phyloP scores from a whole-genome alignment of 352 stramenopile species.

The Aphanomyces euteiches region DNA sequence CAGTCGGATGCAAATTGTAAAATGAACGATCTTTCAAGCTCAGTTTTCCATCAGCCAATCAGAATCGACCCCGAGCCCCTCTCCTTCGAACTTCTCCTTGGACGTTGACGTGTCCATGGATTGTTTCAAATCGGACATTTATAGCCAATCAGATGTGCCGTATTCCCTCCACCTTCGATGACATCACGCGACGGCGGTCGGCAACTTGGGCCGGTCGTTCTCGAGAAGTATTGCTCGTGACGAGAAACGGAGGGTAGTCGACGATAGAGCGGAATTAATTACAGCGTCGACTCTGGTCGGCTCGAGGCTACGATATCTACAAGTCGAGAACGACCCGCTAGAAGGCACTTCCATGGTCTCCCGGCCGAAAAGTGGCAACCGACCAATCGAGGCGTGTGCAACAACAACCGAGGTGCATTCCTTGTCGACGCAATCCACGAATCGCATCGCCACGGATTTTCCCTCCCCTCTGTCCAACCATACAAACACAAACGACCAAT shows the following conservation, averaged over 20 bases:
- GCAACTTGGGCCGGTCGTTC: neutral
- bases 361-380: neutral
- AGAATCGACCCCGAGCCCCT: neutral
- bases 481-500: too few relatives aligned
- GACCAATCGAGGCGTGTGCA: neutral
- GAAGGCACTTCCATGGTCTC: neutral
- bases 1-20: slow-evolving; percentile 23
- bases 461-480: neutral
- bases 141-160: slow-evolving; percentile 23
- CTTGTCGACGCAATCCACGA: slow-evolving; percentile 4
- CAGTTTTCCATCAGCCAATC: slow-evolving; percentile 19
- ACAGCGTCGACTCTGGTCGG: slow-evolving; percentile 2
- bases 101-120: neutral
- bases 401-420: neutral
- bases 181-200: neutral
- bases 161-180: neutral
- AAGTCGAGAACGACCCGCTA: neutral
- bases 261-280: slow-evolving; percentile 11
- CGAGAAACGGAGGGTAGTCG: neutral
- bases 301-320: neutral
- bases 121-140: slow-evolving; percentile 19
- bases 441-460: neutral
- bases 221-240: neutral
- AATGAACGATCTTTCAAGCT: slow-evolving; percentile 25
- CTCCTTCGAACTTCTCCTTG: slow-evolving; percentile 7